Evolutionary conservation across 2,329 filamentous ascomycete genomes (phyloP), one percentile per base, ranked within the genome.

Genomic region (Botrytis fabae): DNA sequence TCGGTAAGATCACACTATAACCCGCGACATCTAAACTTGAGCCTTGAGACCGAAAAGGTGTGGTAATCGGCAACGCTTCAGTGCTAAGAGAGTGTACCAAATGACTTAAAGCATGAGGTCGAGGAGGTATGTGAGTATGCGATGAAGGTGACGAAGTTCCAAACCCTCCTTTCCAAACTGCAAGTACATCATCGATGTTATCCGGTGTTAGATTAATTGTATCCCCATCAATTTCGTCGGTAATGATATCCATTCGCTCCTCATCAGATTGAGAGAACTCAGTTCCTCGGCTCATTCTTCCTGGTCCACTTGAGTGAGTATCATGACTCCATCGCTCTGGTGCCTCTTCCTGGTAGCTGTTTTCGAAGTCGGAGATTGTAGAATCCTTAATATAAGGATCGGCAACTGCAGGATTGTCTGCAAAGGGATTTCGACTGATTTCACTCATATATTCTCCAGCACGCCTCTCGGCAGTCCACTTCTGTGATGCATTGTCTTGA

Each of bases 141-240:
- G 38, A 69, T n/a, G 65, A 57, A 14, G 48, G 22, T 10, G 18
- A 44, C 16, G 65, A 57, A 32, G 65, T 42, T 14, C 64, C 64
- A 20, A 66, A 22, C 6, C 32, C 38, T 28, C 65, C 48, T 69
- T 69, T 69, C 16, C 38, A 59, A 44, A 69, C n/a, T 20, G 65
- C 65, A 42, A 69, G 65, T 32, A 69, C 38, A 32, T 42, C 10
- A 22, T 57, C 65, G n/a, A 69, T 42, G 22, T 69, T 69, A 9
- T 57, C 35, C 9, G 65, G 65, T 5, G 65, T 69, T 35, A 69
- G 4, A 35, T 69, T 44, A 1, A 69, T 20, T 20, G 38, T 57
- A 10, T 48, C 65, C 2, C 48, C 18, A 44, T 57, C 38, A 18
- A n/a, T 25, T 8, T 38, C n/a, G 12, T 28, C 18, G 6, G 12